phyloP scores from a whole-genome alignment of 164 flowering plant genomes.

The Vitis labrusca region DNA sequence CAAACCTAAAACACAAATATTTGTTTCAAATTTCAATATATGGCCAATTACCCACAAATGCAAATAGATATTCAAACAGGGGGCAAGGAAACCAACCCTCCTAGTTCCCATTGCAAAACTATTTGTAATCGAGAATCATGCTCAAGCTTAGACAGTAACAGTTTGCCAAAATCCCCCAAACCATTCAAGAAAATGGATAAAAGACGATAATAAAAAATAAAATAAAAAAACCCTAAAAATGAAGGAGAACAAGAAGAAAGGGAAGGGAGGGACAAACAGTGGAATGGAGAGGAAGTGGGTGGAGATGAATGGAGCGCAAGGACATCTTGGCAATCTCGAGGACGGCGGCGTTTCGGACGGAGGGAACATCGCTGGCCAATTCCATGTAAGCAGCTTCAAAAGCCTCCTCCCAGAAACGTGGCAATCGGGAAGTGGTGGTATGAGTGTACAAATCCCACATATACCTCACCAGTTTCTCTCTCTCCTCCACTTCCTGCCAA shows the following conservation, averaged over 20 bases:
- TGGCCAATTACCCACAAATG: too few species aligned
- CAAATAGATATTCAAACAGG: too few species aligned
- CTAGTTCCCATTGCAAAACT: too few species aligned
- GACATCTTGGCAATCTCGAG: constrained; percentile 61
- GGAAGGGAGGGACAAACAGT: constrained; percentile 14
- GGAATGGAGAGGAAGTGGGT: constrained; percentile 18
- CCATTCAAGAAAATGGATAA: too few species aligned
- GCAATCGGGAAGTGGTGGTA: constrained; percentile 26
- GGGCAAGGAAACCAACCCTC: too few species aligned
- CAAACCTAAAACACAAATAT: too few species aligned
- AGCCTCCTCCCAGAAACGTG: constrained; percentile 56
- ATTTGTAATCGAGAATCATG: too few species aligned
- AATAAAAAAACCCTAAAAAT: too few species aligned
- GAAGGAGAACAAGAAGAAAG: not conserved
- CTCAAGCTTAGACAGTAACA: too few species aligned
- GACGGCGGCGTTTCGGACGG: constrained; percentile 37
- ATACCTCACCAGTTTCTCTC: constrained; percentile 54
- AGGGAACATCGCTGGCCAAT: constrained; percentile 43
- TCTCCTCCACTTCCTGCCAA: constrained; percentile 58
- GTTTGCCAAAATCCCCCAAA: too few species aligned
- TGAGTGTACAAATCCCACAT: constrained; percentile 62
- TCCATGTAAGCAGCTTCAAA: constrained; percentile 60
- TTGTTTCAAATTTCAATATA: too few species aligned
- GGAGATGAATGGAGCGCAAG: constrained; percentile 18
- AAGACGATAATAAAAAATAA: too few species aligned